phyloP scores from a whole-genome alignment of 2,329 filamentous ascomycete species.

The Ceratocystis cubensis region DNA sequence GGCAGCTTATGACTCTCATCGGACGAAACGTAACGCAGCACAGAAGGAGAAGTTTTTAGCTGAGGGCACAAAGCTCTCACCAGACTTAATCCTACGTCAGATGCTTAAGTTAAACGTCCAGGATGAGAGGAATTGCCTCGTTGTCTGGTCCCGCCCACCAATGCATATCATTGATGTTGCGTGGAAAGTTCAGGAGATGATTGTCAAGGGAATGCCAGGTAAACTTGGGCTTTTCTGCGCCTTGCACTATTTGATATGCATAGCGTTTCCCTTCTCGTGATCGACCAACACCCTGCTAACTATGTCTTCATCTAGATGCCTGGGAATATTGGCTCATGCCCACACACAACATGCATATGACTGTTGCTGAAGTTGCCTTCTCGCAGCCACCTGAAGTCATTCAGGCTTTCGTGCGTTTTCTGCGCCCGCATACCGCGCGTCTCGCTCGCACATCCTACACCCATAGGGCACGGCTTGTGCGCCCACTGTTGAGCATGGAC shows the following conservation, averaged over 20 bases:
- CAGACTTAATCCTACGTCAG: constrained; percentile 34
- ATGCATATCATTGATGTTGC: constrained; percentile 56
- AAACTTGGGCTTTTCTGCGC: constrained; percentile 19
- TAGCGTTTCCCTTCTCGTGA: too few relatives aligned
- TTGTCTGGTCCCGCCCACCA: constrained; percentile 79
- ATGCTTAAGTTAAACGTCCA: constrained; percentile 40
- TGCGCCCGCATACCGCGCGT: constrained; percentile 43
- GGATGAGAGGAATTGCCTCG: constrained; percentile 70
- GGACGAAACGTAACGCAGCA: constrained; percentile 59
- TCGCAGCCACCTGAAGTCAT: constrained; percentile 61
- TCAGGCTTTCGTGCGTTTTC: constrained; percentile 42
- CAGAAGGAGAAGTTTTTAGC: constrained; percentile 57
- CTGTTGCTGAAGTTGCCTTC: constrained; percentile 72
- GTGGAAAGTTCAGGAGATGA: constrained; percentile 51
- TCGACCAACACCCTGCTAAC: background rate
- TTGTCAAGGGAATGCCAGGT: constrained; percentile 58
- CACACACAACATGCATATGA: constrained; percentile 64
- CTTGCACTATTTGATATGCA: too few relatives aligned
- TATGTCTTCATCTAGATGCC: background rate
- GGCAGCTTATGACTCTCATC: constrained; percentile 58
- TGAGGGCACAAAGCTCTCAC: constrained; percentile 55
- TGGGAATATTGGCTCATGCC: constrained; percentile 81
- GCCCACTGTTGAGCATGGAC: constrained; percentile 74
- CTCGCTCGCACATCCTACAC: constrained; percentile 54
- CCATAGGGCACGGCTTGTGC: constrained; percentile 64